Base-by-base conservation (phyloP, 768 basidiomycete genomes). In the Termitomyces sp. region DNA sequence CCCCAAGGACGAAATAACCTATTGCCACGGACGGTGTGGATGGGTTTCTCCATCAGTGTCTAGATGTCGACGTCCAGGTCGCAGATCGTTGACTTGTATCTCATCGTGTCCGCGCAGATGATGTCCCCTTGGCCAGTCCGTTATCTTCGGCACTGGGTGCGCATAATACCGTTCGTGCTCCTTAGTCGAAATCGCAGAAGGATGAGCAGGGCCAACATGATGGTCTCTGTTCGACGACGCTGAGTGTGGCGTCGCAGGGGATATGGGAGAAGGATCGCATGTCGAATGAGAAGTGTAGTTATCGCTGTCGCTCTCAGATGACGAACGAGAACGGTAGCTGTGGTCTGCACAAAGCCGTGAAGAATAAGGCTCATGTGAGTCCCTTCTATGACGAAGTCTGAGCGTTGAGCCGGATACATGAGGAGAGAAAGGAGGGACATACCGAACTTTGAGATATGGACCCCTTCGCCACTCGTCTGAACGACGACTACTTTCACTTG, bases 221-320 rank as follows among this genome's bases (percentile, higher is more conserved):
- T 42, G 38, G 15, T 55, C 63, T 40, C 55, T 57, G 31, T 62
- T 64, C 54, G 74, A 73, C 31, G 65, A 60, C 21, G 69, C 67
- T 17, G 81, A 83, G 50, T 73, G 79, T 40, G 83, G 82, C 10
- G 83, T 84, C 3, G 73, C 71, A 10, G 83, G 83, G 11, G 81
- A 80, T 17, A 80, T 70, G 5, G 83, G 82, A 11, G 83, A 85
- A 3, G 77, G 70, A 50, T 75, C 77, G 26, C 78, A 77, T 1
- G 73, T 76, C 1, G 82, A 82, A 57, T 75, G 73, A 5, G 74
- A 71, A 58, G 69, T 62, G 63, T 37, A 17, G 10, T 51, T 35
- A 41, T 59, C 58, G 14, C 55, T 35, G 45, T 60, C 61, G 43
- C 57, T 60, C 28, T 56, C 58, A 0, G 62, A 64, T 1, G 64